Evolutionary conservation across 148 eudicot genomes (phyloP).

Genomic region (Gaultheria prostrata): DNA sequence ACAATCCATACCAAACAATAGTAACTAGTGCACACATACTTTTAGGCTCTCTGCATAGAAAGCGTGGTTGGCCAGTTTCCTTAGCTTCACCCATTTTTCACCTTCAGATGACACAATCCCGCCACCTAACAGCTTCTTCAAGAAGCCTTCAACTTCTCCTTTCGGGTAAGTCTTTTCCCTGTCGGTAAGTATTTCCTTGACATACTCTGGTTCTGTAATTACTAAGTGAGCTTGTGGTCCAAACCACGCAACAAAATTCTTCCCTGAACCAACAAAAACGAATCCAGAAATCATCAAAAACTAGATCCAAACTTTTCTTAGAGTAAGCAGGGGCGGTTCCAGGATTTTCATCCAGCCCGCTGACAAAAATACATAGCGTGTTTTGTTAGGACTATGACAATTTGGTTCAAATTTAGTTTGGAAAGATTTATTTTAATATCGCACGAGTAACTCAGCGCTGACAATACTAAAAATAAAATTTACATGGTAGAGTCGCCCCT

Average conservation of each 20-base stretch:
- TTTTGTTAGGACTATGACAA: no score
- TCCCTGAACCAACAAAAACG: not conserved
- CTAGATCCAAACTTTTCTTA: not conserved
- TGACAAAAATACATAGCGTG: no score
- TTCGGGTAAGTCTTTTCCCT: not conserved
- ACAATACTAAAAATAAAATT: no score
- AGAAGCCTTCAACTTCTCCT: not conserved
- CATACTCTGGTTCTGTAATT: not conserved
- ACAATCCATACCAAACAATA: not conserved
- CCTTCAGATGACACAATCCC: not conserved
- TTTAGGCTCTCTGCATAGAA: slow-evolving; percentile 26
- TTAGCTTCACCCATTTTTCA: slow-evolving; percentile 24
- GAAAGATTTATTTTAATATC: no score
- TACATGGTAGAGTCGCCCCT: no score
- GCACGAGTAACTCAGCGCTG: no score
- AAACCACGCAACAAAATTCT: slow-evolving; percentile 8
- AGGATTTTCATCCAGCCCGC: no score
- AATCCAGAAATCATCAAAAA: not conserved
- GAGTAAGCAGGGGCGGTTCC: no score
- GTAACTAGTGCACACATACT: not conserved
- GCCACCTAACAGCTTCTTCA: slow-evolving; percentile 1
- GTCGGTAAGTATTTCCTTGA: slow-evolving; percentile 10
- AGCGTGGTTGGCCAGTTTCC: slow-evolving; percentile 32
- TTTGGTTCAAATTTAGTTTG: no score
- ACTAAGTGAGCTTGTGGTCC: slow-evolving; percentile 6